A percentile compares a stretch with the other conserved stretches of the same genome.
Evolutionary conservation across 805 yeast genomes (phyloP).

Genomic region (Zygosaccharomyces bailii): DNA sequence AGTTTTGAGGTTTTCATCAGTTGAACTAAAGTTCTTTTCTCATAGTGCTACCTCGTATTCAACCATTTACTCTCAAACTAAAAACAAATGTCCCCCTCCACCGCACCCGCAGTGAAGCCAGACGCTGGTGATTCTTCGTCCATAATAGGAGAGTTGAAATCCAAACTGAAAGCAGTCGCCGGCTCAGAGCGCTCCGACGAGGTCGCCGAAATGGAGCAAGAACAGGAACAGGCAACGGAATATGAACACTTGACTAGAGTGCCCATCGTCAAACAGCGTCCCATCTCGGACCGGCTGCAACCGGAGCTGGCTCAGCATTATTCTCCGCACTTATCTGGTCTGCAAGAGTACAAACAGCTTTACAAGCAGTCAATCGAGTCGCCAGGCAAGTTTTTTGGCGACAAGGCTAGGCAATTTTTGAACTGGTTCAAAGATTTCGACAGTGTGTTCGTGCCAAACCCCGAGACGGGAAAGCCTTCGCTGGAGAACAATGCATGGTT

Average conservation of each 20-base stretch:
- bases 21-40: no score
- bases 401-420: conserved; percentile 66
- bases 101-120: conserved; percentile 3
- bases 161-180: conserved; percentile 9
- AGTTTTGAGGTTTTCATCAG: no score
- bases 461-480: conserved; percentile 36
- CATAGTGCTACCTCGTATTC: background rate
- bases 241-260: conserved; percentile 33
- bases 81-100: background rate
- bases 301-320: conserved; percentile 31
- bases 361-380: conserved; percentile 72
- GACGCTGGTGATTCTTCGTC: background rate
- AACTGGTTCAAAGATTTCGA: conserved; percentile 79
- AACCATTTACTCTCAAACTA: background rate
- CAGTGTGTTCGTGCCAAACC: conserved; percentile 43
- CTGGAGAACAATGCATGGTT: conserved; percentile 67
- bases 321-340: conserved; percentile 53
- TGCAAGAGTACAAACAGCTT: conserved; percentile 66
- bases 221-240: conserved; percentile 14
- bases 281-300: conserved; percentile 24
- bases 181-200: background rate
- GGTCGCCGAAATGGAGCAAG: conserved; percentile 4
- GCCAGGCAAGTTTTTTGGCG: conserved; percentile 79
- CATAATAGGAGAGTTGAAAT: conserved; percentile 12
- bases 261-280: conserved; percentile 21